Evolutionary conservation across 176 grass and related monocot species (phyloP).

Genomic region (Secale cereale): DNA sequence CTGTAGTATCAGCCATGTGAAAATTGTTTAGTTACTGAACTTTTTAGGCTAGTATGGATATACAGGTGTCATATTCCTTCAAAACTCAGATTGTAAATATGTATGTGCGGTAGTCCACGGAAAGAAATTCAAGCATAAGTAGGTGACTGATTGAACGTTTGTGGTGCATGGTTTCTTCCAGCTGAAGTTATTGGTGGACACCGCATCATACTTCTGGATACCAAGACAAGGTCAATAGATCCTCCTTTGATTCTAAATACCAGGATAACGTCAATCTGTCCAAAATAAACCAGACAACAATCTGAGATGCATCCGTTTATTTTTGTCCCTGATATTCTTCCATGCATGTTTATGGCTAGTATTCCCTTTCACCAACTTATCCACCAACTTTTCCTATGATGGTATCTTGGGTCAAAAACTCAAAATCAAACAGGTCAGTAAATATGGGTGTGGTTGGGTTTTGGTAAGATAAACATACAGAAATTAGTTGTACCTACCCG

Average conservation of each 20-base stretch:
- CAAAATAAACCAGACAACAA: background rate
- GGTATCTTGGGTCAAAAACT: conserved; percentile 14
- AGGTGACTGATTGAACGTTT: background rate
- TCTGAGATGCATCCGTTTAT: too few species aligned
- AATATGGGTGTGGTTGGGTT: background rate
- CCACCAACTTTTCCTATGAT: background rate
- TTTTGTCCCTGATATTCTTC: too few species aligned
- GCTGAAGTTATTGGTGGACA: background rate
- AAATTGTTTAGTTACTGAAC: too few species aligned
- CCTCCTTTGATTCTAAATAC: too few species aligned
- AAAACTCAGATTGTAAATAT: background rate
- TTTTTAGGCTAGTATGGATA: background rate
- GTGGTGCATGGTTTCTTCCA: background rate
- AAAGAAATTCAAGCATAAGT: background rate
- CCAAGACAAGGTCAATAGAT: too few species aligned
- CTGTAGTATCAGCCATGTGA: too few species aligned
- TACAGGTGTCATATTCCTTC: background rate
- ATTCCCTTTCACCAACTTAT: background rate
- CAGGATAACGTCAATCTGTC: background rate
- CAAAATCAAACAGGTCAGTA: background rate
- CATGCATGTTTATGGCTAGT: background rate
- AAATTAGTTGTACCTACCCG: conserved; percentile 27
- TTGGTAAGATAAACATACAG: conserved; percentile 16
- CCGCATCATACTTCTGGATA: background rate
- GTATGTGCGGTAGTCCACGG: background rate